Evolutionary conservation across 2,329 filamentous ascomycete species (phyloP).

Genomic region (Fusarium sp.): DNA sequence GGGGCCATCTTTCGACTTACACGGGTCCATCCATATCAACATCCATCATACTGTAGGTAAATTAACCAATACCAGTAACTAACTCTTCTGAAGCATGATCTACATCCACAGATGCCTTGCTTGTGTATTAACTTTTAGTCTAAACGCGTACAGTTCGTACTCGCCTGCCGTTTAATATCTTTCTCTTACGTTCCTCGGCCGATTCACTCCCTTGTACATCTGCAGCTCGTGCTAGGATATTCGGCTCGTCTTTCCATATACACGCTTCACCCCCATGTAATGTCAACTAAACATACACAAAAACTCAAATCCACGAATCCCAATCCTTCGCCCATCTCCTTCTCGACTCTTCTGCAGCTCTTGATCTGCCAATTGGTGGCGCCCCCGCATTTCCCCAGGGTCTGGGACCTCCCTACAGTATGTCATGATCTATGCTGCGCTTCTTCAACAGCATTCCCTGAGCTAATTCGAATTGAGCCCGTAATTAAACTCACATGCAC

Average conservation of each 20-base stretch:
- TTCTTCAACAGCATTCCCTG: background rate
- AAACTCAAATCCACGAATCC: conserved; percentile 40
- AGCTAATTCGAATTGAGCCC: background rate
- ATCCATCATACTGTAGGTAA: background rate
- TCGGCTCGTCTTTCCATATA: conserved; percentile 43
- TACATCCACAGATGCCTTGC: background rate
- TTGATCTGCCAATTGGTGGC: conserved; percentile 10
- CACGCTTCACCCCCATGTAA: conserved; percentile 9
- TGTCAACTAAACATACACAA: conserved; percentile 7
- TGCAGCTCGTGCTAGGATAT: conserved; percentile 39
- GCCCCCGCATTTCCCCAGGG: conserved; percentile 44
- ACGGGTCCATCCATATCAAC: no score
- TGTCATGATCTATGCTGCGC: conserved; percentile 31
- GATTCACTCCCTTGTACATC: background rate
- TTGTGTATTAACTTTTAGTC: background rate
- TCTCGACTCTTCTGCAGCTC: conserved; percentile 14
- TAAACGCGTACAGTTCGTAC: background rate
- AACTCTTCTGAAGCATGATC: background rate
- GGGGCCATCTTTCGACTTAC: conserved; percentile 8
- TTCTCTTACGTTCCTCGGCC: no score
- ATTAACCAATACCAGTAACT: background rate
- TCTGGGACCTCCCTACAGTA: conserved; percentile 14
- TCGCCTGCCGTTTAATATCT: background rate
- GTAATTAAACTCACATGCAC: conserved; percentile 11
- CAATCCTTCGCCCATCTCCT: conserved; percentile 18